Conservation (phyloP, 2,329 filamentous ascomycete species). For the Neurospora crassa region DNA sequence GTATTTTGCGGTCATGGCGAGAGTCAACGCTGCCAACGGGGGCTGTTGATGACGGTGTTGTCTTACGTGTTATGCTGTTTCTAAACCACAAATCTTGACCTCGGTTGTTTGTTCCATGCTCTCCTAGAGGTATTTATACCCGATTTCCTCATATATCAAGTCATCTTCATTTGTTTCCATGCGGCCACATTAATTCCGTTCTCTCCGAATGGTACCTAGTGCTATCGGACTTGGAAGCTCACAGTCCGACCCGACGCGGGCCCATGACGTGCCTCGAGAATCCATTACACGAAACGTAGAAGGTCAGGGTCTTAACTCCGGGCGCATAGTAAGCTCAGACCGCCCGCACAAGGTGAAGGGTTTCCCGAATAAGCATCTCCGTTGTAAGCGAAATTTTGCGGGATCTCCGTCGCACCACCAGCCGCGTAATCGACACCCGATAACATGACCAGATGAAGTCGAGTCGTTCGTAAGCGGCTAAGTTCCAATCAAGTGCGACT, state of each 20-base stretch:
- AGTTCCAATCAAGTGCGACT: not conserved
- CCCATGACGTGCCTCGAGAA: no score
- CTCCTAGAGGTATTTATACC: not conserved
- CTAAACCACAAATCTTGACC: not conserved
- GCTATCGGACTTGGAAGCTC: not conserved
- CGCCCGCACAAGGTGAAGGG: no score
- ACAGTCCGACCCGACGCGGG: not conserved
- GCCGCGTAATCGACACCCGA: not conserved
- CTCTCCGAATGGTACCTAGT: not conserved
- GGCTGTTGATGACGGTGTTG: not conserved
- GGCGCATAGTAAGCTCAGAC: not conserved
- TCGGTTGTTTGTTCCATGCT: not conserved
- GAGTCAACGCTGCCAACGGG: not conserved
- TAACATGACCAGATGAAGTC: not conserved
- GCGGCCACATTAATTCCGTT: not conserved
- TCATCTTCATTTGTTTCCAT: not conserved
- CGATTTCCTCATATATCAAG: not conserved
- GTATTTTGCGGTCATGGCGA: slow-evolving; percentile 8
- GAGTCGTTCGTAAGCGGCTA: not conserved
- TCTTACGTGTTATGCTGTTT: not conserved
- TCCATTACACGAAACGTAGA: not conserved
- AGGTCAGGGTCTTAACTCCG: not conserved
- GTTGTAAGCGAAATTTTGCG: no score
- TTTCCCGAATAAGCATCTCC: no score
- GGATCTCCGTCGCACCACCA: not conserved